phyloP scores from a whole-genome alignment of 805 yeast species.

The Clavispora phyllophila region DNA sequence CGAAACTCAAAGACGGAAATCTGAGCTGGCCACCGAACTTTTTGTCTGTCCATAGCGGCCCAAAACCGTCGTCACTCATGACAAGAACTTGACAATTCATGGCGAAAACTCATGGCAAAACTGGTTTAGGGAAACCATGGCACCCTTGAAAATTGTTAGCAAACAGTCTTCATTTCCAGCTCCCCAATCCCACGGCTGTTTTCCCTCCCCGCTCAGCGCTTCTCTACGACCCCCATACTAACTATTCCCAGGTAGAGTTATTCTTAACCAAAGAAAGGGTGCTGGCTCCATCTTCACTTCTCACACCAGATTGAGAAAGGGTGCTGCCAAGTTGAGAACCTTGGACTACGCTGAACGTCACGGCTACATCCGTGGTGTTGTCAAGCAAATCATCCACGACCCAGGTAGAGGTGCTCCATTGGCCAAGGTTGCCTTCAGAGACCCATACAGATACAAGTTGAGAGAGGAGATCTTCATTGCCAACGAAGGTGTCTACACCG shows the following conservation, averaged over 20 bases:
- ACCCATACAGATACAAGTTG: constrained; percentile 97
- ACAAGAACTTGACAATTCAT: no score
- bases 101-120: no score
- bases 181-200: no score
- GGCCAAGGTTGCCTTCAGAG: constrained; percentile 98
- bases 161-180: no score
- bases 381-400: constrained; percentile 97
- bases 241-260: constrained; percentile 83
- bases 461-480: constrained; percentile 99
- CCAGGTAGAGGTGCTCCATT: constrained; percentile 99
- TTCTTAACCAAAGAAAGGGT: constrained; percentile 99
- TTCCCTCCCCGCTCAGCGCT: background rate
- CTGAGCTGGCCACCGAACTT: no score
- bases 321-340: constrained; percentile 99
- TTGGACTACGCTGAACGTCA: constrained; percentile 99
- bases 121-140: no score
- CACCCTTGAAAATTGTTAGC: no score
- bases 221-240: constrained; percentile 3
- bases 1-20: background rate
- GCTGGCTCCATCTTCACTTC: constrained; percentile 99
- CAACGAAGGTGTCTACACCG: constrained; percentile 99
- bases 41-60: no score
- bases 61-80: no score
- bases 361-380: constrained; percentile 99
- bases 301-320: constrained; percentile 99